Base-by-base conservation (phyloP, 345 rosid genomes). In the Litchi chinensis region DNA sequence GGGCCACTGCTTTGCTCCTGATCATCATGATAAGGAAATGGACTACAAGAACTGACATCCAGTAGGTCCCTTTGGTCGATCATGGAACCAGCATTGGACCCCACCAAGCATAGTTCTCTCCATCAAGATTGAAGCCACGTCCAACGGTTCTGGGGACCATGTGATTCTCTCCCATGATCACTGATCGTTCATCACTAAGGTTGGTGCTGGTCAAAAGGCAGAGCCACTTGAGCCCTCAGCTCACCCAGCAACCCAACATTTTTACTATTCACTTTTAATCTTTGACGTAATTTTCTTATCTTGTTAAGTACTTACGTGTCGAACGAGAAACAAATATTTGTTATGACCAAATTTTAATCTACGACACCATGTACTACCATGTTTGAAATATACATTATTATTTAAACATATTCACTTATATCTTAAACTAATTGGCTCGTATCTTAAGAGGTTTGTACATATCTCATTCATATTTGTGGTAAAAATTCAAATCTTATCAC, bases 31-130 rank as follows among this genome's bases (percentile, higher is more conserved):
- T 70, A 77, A 80, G 82, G 22, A 39, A 48, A 68, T 77, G 76
- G 81, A 71, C 65, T 50, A 8, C 59, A 52, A 70, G 70, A 79
- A 85, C 62, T 83, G 84, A 87, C 83, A 57, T 65, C 70, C 22
- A 54, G 52, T 82, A 84, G 88, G 86, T 10, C 85, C 87, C 32
- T 64, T 32, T n/a, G 84, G 87, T 83, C 83, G 13, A 77, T 74
- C 48, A 37, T 62, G 59, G 52, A 59, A 66, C 64, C 71, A 67
- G 75, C 88, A 85, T 8, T 39, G 63, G 83, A 39, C 74, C 88
- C 88, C 85, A 79, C 79, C 2, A 5, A 40, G 19, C 68, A 26
- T 44, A 52, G 16, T 8, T 48, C 19, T 48, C 71, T 8, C 46
- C 63, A 48, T 75, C 64, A 65, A 64, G 5, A 40, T 24, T 32